Conservation (phyloP, 345 rosid species). For the Physaria fendleri region DNA sequence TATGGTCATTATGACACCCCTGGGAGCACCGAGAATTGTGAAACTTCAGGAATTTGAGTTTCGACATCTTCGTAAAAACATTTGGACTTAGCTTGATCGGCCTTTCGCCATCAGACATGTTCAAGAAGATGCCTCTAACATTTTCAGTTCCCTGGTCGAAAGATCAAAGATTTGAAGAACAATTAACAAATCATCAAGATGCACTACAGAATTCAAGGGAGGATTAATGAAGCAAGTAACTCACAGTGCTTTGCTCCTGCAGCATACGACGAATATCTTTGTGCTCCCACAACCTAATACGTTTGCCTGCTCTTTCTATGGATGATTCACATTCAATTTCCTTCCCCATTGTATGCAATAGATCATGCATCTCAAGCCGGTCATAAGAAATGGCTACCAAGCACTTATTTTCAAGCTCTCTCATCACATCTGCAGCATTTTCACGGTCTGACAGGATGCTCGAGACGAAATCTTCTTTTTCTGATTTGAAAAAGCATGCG, state of each 20-base stretch:
- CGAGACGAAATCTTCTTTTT: background rate
- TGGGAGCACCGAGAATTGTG: constrained; percentile 15
- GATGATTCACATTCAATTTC: constrained; percentile 18
- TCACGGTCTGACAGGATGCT: constrained; percentile 10
- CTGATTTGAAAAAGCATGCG: constrained; percentile 32
- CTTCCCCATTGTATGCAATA: constrained; percentile 27
- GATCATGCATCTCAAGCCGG: constrained; percentile 34
- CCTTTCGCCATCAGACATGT: constrained; percentile 9
- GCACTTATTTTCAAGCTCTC: constrained; percentile 27
- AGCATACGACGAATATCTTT: constrained; percentile 20
- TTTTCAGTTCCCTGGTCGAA: constrained; percentile 25
- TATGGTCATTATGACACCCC: background rate
- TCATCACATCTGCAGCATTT: constrained; percentile 7
- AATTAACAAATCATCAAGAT: background rate
- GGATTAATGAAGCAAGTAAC: background rate
- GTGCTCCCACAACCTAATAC: constrained; percentile 28
- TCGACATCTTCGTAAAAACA: constrained; percentile 24
- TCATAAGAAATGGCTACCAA: constrained; percentile 5
- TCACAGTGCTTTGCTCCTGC: background rate
- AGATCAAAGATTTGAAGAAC: background rate
- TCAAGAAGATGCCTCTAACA: constrained; percentile 29
- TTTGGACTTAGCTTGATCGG: constrained; percentile 10
- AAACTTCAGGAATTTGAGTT: constrained; percentile 32
- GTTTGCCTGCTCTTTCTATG: constrained; percentile 7
- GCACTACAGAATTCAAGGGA: background rate